These are phyloP conservation scores for Lepidium campestre DNA, from an alignment of 441 rosid genomes.

Conservation along the genomic window DNA sequence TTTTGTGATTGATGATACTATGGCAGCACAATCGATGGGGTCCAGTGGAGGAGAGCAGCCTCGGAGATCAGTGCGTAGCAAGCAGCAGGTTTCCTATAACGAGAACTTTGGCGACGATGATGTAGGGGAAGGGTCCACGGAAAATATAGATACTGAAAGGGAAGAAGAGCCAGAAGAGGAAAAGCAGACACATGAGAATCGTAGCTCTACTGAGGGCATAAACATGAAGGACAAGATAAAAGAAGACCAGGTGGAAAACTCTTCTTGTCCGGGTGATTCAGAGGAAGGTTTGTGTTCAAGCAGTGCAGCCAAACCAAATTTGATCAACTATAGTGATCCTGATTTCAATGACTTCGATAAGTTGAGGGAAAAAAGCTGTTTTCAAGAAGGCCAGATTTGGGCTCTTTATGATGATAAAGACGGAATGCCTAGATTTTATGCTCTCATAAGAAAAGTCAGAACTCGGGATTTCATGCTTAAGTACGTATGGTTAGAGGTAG, in stretches of 20 bases:
- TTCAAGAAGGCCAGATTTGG: constrained; percentile 55
- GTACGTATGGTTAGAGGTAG: constrained; percentile 53
- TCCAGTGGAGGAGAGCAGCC: constrained; percentile 30
- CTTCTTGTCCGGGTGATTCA: constrained; percentile 21
- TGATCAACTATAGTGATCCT: constrained; percentile 40
- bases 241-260: constrained; percentile 21
- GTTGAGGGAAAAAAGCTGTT: constrained; percentile 27
- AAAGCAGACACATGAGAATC: constrained; percentile 32
- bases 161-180: constrained; percentile 28
- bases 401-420: constrained; percentile 55
- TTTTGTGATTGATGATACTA: constrained; percentile 31
- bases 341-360: constrained; percentile 53
- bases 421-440: constrained; percentile 72
- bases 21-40: constrained; percentile 25
- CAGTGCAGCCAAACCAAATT: constrained; percentile 27
- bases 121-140: constrained; percentile 35
- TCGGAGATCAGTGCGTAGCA: constrained; percentile 76
- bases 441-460: constrained; percentile 38
- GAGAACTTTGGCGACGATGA: constrained; percentile 80
- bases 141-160: constrained; percentile 17
- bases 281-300: constrained; percentile 25
- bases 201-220: constrained; percentile 21
- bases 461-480: constrained; percentile 34
- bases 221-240: constrained; percentile 25
- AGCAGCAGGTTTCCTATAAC: constrained; percentile 61